Percentiles rank a stretch among this genome's conserved stretches.
These are phyloP conservation scores for Liriodendron chinense DNA, from an alignment of 164 flowering plant genomes.

Conservation along the genomic window DNA sequence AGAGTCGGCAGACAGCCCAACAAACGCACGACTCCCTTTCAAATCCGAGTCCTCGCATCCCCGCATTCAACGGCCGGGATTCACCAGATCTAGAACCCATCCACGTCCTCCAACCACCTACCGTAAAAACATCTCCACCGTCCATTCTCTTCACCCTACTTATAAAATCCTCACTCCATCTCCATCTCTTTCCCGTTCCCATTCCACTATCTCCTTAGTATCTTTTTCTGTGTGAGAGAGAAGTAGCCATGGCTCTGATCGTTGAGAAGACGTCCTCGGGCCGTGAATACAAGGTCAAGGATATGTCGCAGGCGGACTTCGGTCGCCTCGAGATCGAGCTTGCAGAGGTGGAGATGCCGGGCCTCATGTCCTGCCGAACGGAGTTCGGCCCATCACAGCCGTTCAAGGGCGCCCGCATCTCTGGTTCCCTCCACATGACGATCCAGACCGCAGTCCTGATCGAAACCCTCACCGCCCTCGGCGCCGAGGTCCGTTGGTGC, in stretches of 20 bases:
- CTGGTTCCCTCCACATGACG: constrained; percentile 35
- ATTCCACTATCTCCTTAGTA: not conserved
- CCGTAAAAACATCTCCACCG: not conserved
- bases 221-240: not conserved
- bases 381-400: constrained; percentile 29
- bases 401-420: constrained; percentile 24
- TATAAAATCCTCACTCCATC: not conserved
- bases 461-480: constrained; percentile 31
- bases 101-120: not conserved
- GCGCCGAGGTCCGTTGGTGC: constrained; percentile 38
- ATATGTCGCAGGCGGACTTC: constrained; percentile 30
- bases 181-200: not conserved
- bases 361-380: constrained; percentile 25
- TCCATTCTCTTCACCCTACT: not conserved
- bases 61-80: not conserved
- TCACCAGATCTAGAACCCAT: not conserved
- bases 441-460: constrained; percentile 35
- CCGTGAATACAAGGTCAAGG: constrained; percentile 30
- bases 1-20: not conserved
- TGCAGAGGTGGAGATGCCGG: constrained; percentile 31
- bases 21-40: not conserved
- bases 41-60: not conserved
- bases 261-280: constrained; percentile 29
- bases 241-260: constrained; percentile 13
- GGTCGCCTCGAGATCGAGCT: constrained; percentile 31